A percentile compares a stretch with the other conserved stretches of the same genome.
phyloP scores from a whole-genome alignment of 805 yeast genomes.

The Ogataea allantospora region DNA sequence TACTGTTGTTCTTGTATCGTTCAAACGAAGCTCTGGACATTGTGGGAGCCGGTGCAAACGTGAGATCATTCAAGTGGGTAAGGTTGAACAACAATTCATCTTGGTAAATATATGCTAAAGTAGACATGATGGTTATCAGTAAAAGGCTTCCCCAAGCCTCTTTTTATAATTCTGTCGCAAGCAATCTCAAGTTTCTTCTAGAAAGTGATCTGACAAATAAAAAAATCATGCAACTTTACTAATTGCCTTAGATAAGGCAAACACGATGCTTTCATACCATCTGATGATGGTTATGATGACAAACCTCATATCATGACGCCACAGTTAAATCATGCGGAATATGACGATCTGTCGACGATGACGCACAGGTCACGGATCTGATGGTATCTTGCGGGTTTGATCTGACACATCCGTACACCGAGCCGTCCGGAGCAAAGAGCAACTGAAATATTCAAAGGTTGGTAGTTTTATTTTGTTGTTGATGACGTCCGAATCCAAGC shows the following conservation, averaged over 20 bases:
- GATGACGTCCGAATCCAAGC: slow-evolving; percentile 20
- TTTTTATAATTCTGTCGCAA: not conserved
- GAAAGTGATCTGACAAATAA: not conserved
- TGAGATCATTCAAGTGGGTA: not conserved
- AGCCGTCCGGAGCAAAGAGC: slow-evolving; percentile 13
- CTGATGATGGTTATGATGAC: too few species aligned
- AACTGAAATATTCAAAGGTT: slow-evolving; percentile 4
- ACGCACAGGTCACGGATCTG: too few species aligned
- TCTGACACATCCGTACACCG: slow-evolving; percentile 3
- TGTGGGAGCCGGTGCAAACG: not conserved
- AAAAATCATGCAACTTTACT: not conserved
- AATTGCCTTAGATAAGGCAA: not conserved
- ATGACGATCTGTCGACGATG: too few species aligned
- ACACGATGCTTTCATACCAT: too few species aligned
- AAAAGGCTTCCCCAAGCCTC: not conserved
- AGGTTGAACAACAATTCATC: slow-evolving; percentile 17
- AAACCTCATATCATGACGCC: too few species aligned
- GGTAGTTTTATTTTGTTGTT: not conserved
- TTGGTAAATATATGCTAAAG: not conserved
- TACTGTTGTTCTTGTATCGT: slow-evolving; percentile 20
- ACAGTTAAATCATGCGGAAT: too few species aligned
- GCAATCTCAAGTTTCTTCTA: not conserved
- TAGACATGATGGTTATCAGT: not conserved
- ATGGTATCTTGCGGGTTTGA: not conserved
- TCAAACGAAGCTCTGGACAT: slow-evolving; percentile 28